Conservation (phyloP, 306 rosid genomes). For the Oxytropis ochrocephala region DNA sequence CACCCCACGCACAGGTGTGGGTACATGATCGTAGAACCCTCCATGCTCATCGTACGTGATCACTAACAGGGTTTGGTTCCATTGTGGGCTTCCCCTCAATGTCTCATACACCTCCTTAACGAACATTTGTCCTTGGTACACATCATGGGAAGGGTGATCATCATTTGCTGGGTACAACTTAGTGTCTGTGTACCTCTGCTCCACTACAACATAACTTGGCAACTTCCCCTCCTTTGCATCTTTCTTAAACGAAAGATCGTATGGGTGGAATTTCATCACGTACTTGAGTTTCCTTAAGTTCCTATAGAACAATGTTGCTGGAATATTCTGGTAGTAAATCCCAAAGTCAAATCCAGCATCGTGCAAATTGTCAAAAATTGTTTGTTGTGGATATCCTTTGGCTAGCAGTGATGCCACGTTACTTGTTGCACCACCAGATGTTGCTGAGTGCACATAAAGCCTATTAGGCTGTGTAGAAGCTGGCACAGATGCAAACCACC, state of each 20-base stretch:
- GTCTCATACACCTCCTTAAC: slow-evolving; percentile 90
- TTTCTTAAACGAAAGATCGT: slow-evolving; percentile 42
- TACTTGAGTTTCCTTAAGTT: slow-evolving; percentile 68
- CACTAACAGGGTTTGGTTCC: slow-evolving; percentile 64
- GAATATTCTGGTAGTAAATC: slow-evolving; percentile 71
- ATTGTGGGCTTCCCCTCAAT: slow-evolving; percentile 76
- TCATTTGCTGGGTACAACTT: slow-evolving; percentile 60
- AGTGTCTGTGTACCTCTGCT: slow-evolving; percentile 66
- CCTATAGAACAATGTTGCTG: slow-evolving; percentile 64
- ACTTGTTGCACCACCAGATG: slow-evolving; percentile 77
- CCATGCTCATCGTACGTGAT: slow-evolving; percentile 95
- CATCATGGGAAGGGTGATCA: slow-evolving; percentile 91
- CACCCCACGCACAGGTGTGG: slow-evolving; percentile 61
- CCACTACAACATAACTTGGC: slow-evolving; percentile 62
- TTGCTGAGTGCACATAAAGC: slow-evolving; percentile 72
- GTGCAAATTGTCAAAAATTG: slow-evolving; percentile 57
- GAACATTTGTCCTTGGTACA: slow-evolving; percentile 69
- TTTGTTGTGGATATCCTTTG: slow-evolving; percentile 68
- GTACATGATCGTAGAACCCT: slow-evolving; percentile 77
- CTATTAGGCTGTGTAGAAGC: slow-evolving; percentile 88
- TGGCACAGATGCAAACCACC: slow-evolving; percentile 93
- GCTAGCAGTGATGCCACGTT: slow-evolving; percentile 44
- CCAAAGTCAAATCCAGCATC: slow-evolving; percentile 62
- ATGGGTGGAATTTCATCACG: slow-evolving; percentile 36
- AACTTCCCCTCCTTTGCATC: slow-evolving; percentile 54